Base-by-base conservation (phyloP, 345 rosid species). In the Salix caprea region DNA sequence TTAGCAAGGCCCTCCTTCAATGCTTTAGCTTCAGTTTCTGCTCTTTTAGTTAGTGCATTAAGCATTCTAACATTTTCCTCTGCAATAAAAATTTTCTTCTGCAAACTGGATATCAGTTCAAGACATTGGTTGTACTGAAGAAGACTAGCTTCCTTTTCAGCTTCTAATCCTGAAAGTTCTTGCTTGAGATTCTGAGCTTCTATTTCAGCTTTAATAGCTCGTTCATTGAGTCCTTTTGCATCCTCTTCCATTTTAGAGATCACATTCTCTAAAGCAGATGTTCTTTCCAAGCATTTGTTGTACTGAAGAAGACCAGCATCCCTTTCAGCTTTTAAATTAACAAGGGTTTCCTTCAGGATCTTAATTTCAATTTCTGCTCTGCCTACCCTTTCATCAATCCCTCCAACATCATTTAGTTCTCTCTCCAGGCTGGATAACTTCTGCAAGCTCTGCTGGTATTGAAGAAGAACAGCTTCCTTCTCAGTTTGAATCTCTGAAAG, bases 21-120 rank as follows among this genome's bases (percentile, higher is more conserved):
- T 19, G 62, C 52, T 23, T 81, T 21, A 69, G 75, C 73, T 77
- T 81, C 84, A 16, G 34, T 44, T 81, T 81, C 84, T 50, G 84
- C 78, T 52, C 37, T 74, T 66, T 81, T 70, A 66, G 69, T 56
- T 34, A 74, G 75, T 32, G 77, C 81, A 32, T 70, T 77, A 39
- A 81, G 78, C 67, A 69, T 71, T 74, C 80, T 80, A 3, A 91
- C 83, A 80, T 79, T 89, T 76, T 85, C 87, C 87, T 93, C 96
- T 0, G 89, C 87, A 11, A 84, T 82, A 32, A 82, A 88, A 79
- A 91, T 89, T 86, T 82, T 74, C 62, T 52, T 74, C 73, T 81
- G 72, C 58, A 81, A 46, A 56, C 15, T 39, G 10, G 78, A 69
- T 64, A 81, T 74, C 75, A 81, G 70, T 65, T 77, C 70, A 42